Percentiles rank a stretch among this genome's conserved stretches.
phyloP scores from a whole-genome alignment of 176 grass and related monocot genomes.

The Poa pratensis region DNA sequence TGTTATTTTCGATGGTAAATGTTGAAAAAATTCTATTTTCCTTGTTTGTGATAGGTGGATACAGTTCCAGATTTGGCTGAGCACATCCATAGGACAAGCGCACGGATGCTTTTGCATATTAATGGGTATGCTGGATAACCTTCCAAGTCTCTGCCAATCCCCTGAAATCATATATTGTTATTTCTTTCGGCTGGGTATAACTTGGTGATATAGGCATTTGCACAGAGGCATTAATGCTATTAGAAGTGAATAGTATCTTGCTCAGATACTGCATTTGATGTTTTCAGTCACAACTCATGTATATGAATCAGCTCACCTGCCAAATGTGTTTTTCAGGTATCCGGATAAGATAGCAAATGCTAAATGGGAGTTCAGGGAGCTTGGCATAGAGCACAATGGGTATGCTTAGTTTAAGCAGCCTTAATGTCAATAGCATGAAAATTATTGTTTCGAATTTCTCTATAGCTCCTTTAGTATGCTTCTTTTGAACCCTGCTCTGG shows the following conservation, averaged over 20 bases:
- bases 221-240: conserved; percentile 38
- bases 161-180: not conserved
- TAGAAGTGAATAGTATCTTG: conserved; percentile 31
- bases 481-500: conserved; percentile 21
- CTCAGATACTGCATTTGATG: conserved; percentile 29
- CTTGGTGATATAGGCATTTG: conserved; percentile 11
- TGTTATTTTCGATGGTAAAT: conserved; percentile 28
- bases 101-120: conserved; percentile 93
- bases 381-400: conserved; percentile 99
- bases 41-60: conserved; percentile 75
- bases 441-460: conserved; percentile 20
- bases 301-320: conserved; percentile 30
- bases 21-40: not conserved
- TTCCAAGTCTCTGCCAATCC: not conserved
- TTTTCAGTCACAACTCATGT: conserved; percentile 17
- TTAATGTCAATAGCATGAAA: conserved; percentile 32
- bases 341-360: conserved; percentile 96
- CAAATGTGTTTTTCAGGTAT: conserved; percentile 67
- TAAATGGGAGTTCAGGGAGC: conserved; percentile 99
- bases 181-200: conserved; percentile 17
- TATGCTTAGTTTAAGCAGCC: conserved; percentile 50
- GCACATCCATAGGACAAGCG: conserved; percentile 94
- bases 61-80: conserved; percentile 86
- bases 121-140: conserved; percentile 68
- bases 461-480: conserved; percentile 15